phyloP scores from a whole-genome alignment of 306 rosid species.

The Pterocarpus macrocarpus region DNA sequence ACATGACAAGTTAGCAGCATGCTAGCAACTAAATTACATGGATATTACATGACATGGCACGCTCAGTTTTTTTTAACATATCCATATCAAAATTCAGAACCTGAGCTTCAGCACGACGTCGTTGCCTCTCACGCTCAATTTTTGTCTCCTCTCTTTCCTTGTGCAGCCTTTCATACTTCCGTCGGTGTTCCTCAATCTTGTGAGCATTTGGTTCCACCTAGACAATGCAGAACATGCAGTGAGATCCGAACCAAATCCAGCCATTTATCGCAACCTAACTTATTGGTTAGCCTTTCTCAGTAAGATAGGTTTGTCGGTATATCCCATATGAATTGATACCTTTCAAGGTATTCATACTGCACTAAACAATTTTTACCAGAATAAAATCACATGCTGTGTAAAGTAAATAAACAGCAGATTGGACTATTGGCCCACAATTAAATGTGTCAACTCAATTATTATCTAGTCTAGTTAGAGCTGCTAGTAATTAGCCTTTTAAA shows the following conservation, averaged over 20 bases:
- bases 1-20: slow-evolving; percentile 39
- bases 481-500: neutral
- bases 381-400: slow-evolving; percentile 11
- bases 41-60: neutral
- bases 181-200: slow-evolving; percentile 87
- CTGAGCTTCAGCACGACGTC: slow-evolving; percentile 92
- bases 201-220: slow-evolving; percentile 95
- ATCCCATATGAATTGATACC: neutral
- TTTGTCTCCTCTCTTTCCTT: slow-evolving; percentile 82
- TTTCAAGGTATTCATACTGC: slow-evolving; percentile 4
- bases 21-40: slow-evolving; percentile 37
- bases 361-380: neutral
- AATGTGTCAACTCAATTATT: neutral
- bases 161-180: slow-evolving; percentile 87
- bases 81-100: slow-evolving; percentile 48
- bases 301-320: neutral
- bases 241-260: slow-evolving; percentile 35
- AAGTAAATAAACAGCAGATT: slow-evolving; percentile 2
- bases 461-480: neutral
- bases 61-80: neutral
- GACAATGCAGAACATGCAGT: slow-evolving; percentile 40
- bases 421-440: neutral
- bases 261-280: slow-evolving; percentile 8
- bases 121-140: slow-evolving; percentile 70
- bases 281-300: neutral